These are phyloP conservation scores for Suillus subluteus DNA, from an alignment of 768 basidiomycete genomes.

Conservation along the genomic window DNA sequence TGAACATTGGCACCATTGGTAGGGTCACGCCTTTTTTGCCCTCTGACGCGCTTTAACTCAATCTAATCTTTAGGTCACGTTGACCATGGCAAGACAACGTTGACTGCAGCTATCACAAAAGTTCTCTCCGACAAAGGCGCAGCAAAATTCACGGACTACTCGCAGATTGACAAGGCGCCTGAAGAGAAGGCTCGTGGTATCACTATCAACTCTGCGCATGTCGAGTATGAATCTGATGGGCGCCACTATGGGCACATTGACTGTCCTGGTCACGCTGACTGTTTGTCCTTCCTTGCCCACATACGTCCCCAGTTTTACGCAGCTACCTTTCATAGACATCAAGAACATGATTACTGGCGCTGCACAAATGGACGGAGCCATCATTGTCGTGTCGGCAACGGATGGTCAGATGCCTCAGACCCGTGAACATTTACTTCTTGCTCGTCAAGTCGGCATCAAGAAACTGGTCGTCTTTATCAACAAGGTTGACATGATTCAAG, in stretches of 20 bases:
- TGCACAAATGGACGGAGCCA: slow-evolving; percentile 96
- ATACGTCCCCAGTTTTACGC: slow-evolving; percentile 15
- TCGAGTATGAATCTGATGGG: slow-evolving; percentile 91
- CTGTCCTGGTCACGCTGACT: slow-evolving; percentile 96
- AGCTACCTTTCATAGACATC: slow-evolving; percentile 57
- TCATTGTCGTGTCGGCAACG: slow-evolving; percentile 96
- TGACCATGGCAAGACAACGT: slow-evolving; percentile 97
- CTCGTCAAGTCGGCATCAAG: slow-evolving; percentile 97
- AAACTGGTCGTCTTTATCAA: slow-evolving; percentile 99
- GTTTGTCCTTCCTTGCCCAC: slow-evolving; percentile 45
- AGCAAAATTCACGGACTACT: slow-evolving; percentile 91
- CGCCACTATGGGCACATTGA: slow-evolving; percentile 99
- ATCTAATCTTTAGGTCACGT: slow-evolving; percentile 70
- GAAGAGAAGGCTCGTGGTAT: slow-evolving; percentile 99
- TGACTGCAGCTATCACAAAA: slow-evolving; percentile 96
- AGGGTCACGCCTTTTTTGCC: slow-evolving; percentile 15
- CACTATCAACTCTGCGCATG: slow-evolving; percentile 98
- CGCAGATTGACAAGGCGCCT: slow-evolving; percentile 97
- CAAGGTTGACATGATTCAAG: slow-evolving; percentile 96
- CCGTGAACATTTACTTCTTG: slow-evolving; percentile 95
- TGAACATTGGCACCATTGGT: slow-evolving; percentile 97
- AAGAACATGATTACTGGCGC: slow-evolving; percentile 99
- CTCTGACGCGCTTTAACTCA: slow-evolving; percentile 22
- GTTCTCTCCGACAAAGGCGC: slow-evolving; percentile 79
- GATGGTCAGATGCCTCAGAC: slow-evolving; percentile 99